These are phyloP conservation scores for Diophrys appendiculata DNA, from an alignment of 73 alveolate genomes.

Conservation along the genomic window DNA sequence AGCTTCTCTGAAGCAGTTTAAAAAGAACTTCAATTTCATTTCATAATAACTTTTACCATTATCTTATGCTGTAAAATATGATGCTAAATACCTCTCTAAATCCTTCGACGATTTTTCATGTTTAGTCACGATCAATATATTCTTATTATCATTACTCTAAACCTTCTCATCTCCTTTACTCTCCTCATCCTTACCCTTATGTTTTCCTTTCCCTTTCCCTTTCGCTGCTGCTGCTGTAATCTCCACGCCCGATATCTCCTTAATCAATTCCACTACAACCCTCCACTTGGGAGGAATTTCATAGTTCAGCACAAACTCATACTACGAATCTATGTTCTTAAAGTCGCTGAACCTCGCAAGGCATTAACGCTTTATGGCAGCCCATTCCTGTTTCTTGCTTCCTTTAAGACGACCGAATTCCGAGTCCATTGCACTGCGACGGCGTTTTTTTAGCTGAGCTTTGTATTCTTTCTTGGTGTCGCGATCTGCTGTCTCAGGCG, in stretches of 20 bases:
- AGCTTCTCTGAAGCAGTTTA: not conserved
- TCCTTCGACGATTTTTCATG: conserved; percentile 5
- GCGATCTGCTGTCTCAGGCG: no score
- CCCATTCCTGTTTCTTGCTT: no score
- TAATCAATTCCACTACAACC: not conserved
- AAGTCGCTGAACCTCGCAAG: no score
- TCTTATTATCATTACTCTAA: not conserved
- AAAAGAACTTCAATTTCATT: conserved; percentile 7
- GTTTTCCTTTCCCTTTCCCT: not conserved
- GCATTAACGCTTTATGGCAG: no score
- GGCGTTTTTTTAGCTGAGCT: no score
- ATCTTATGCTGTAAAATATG: conserved; percentile 3
- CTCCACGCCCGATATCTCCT: no score
- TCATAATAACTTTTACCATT: conserved; percentile 11
- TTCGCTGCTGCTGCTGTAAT: no score
- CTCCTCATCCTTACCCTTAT: not conserved
- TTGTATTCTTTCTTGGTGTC: no score
- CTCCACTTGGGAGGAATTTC: not conserved
- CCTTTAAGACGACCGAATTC: no score
- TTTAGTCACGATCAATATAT: conserved; percentile 8
- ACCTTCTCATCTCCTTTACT: no score
- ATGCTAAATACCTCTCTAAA: conserved; percentile 13
- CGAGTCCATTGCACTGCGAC: no score
- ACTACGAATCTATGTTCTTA: not conserved
- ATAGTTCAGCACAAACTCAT: not conserved